Evolutionary conservation across 2,329 filamentous ascomycete species (phyloP), one percentile per base, ranked within the genome.

Genomic region (Microdochium trichocladiopsis): DNA sequence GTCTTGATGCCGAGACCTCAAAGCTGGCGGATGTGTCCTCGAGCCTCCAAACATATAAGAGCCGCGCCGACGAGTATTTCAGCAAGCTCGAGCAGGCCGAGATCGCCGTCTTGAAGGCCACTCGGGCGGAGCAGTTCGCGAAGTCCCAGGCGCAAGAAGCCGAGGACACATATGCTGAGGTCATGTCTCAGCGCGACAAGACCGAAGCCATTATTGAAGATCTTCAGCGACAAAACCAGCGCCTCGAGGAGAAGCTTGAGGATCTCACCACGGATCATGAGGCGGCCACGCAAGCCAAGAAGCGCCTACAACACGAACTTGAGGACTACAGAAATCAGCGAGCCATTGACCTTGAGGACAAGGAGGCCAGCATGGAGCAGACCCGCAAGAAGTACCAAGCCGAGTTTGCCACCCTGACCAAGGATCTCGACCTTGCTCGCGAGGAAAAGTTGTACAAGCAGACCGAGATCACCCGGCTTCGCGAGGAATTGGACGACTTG

Each of bases 311-410:
- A 68, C 92, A 97, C 65, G 93, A 99, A 72, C 86, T 99, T 2
- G 93, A 97, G 69, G 93, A 99, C 69, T 99, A 97, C 74, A 85
- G 94, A 55, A 95, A 86, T 65, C 92, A 96, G 69, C 84, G 93
- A 48, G 92, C 92, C 53, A 95, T 95, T 69, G 94, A 97, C 62
- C 89, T 97, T 52, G 94, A 97, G 69, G 93, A 99, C 70, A 96
- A 94, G 69, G 93, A 97, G 69, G 87, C 87, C 10, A 94, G 89
- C 59, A 88, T 96, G 82, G 94, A 99, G 71, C 93, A 97, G 70
- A 96, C 93, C 45, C 84, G 93, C 63, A 94, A 93, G 77, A 99
- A 97, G 76, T 99, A 97, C 67, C 94, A 97, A 67, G 82, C 86
- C 43, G 93, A 99, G 68, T 90, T 96, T 66, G 87, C 90, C 16